phyloP scores from a whole-genome alignment of 352 stramenopile species.

The Pythium scleroteichum region DNA sequence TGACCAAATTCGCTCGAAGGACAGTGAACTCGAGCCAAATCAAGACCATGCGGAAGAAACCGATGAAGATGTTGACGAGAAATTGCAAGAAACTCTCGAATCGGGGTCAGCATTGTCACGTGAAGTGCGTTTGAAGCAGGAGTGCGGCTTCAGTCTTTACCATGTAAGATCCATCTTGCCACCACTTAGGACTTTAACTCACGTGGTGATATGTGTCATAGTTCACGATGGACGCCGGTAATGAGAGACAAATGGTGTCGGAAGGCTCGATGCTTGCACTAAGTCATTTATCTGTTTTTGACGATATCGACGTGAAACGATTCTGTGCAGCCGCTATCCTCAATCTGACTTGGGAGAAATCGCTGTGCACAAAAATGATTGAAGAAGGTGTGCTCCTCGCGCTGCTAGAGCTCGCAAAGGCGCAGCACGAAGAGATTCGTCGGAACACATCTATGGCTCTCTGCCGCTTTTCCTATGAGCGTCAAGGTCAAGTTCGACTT shows the following conservation, averaged over 20 bases:
- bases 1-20: constrained; percentile 26
- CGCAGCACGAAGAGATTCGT: constrained; percentile 75
- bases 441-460: constrained; percentile 83
- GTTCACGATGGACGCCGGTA: constrained; percentile 63
- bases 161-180: constrained; percentile 34
- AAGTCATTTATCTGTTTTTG: constrained; percentile 71
- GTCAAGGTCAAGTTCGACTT: constrained; percentile 60
- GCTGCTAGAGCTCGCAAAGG: constrained; percentile 76
- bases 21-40: constrained; percentile 32
- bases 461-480: constrained; percentile 83
- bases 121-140: constrained; percentile 75
- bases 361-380: constrained; percentile 54
- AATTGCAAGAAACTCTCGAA: constrained; percentile 53
- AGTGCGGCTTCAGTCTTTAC: constrained; percentile 83
- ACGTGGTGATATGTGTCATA: constrained; percentile 14
- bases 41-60: constrained; percentile 36
- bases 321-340: constrained; percentile 82
- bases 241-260: constrained; percentile 74
- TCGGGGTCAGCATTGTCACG: constrained; percentile 38
- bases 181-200: neutral
- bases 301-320: constrained; percentile 80
- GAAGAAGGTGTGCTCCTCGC: constrained; percentile 74
- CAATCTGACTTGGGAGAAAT: constrained; percentile 66
- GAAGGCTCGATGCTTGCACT: constrained; percentile 79
- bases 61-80: constrained; percentile 54